These are phyloP conservation scores for Cenchrus fungigraminus DNA, from an alignment of 176 grass and related monocot genomes.

Conservation along the genomic window DNA sequence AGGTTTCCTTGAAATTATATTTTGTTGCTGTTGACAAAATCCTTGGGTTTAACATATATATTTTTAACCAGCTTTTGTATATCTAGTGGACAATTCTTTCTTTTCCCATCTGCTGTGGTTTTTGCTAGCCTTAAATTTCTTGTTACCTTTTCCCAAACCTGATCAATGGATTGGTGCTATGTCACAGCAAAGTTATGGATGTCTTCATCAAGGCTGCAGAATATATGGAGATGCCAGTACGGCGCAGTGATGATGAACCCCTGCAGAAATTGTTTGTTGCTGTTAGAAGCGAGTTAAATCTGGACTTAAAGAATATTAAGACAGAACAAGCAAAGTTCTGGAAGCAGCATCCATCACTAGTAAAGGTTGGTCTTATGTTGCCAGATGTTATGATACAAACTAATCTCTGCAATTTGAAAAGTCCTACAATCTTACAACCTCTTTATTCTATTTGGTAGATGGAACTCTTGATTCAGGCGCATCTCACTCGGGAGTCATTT, in stretches of 20 bases:
- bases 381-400: constrained; percentile 12
- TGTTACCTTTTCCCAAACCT: constrained; percentile 12
- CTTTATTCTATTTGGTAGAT: constrained; percentile 61
- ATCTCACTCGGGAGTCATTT: constrained; percentile 79
- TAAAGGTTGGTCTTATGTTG: constrained; percentile 68
- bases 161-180: constrained; percentile 33
- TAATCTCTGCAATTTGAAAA: constrained; percentile 15
- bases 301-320: constrained; percentile 94
- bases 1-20: neutral
- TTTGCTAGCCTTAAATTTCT: neutral
- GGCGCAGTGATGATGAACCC: constrained; percentile 94
- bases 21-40: neutral
- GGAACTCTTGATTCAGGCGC: constrained; percentile 93
- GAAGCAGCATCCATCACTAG: constrained; percentile 98
- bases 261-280: constrained; percentile 91
- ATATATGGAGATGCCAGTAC: constrained; percentile 98
- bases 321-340: constrained; percentile 98
- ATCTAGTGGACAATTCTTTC: constrained; percentile 7
- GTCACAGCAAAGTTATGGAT: constrained; percentile 96
- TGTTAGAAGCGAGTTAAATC: constrained; percentile 99
- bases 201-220: constrained; percentile 99
- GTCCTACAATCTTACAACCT: neutral
- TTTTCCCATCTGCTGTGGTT: constrained; percentile 15
- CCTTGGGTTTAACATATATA: neutral
- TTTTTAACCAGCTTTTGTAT: constrained; percentile 13